Base-by-base conservation (phyloP, 805 yeast genomes). In the Candida nonsorbophila region DNA sequence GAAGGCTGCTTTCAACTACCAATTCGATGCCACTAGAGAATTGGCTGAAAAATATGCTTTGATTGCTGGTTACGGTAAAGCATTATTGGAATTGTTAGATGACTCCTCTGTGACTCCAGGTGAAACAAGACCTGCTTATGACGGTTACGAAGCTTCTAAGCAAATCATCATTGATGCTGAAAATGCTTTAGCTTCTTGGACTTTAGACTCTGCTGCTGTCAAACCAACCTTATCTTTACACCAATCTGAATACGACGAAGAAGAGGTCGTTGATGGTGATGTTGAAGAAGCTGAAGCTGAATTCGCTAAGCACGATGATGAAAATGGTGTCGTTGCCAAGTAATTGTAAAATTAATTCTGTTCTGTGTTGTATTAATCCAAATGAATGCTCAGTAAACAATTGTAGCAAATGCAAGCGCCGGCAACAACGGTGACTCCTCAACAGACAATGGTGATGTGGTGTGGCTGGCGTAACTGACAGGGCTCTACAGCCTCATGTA, bases 1-100 rank as follows among this genome's bases (percentile, higher is more conserved):
- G 54, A 81, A 84, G 67, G 82, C 84, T 44, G 85, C 94, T 24
- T 84, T 74, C 70, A 73, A 79, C 60, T 81, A 82, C 58, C 88
- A 82, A 58, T 84, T 85, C 54, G 94, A 84, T 55, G 81, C 94
- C 23, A 69, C 82, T 42, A 77, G 87, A 62, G 94, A 84, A 62
- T 80, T 77, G 53, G 79, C 94, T 39, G 94, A 84, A 66, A 84
- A 84, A 62, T 72, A 79, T 44, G 90, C 92, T 32, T 68, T 84
- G 49, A 80, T 85, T 59, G 90, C 94, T 30, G 90, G 92, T 38
- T 83, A 84, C 67, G 94, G 94, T 63, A 83, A 83, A 66, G 92
- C 90, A 18, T 61, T 84, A 35, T 69, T 84, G 52, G 90, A 83
- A 63, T 71, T 84, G 53, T 69, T 84, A 53, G 94, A 84, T 51